Conservation (phyloP, 164 flowering plant genomes). For the Chimonanthus praecox region DNA sequence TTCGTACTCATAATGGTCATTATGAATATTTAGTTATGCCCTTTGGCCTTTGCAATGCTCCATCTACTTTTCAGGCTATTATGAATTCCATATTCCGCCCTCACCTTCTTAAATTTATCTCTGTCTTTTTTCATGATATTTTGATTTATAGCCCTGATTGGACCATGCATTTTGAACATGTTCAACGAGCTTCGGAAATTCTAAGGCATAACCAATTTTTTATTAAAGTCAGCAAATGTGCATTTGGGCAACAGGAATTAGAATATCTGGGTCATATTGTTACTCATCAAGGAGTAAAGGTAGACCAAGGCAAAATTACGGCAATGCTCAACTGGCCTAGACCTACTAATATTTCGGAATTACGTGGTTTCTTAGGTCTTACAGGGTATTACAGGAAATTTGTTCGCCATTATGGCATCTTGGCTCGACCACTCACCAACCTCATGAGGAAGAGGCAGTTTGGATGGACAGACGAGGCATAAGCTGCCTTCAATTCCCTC, state of each 20-base stretch:
- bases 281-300: neutral
- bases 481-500: neutral
- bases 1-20: slow-evolving; percentile 5
- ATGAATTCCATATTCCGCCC: slow-evolving; percentile 2
- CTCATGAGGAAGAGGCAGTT: neutral
- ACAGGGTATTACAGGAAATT: slow-evolving; percentile 10
- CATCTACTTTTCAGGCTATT: neutral
- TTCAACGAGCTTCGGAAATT: neutral
- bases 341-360: neutral
- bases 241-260: neutral
- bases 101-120: neutral
- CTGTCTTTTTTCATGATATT: neutral
- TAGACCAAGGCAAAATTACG: neutral
- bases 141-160: neutral
- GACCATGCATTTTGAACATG: slow-evolving; percentile 3
- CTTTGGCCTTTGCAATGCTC: neutral
- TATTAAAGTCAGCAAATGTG: neutral
- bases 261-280: neutral
- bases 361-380: neutral
- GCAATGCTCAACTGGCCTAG: neutral
- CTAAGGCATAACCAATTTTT: neutral
- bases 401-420: neutral
- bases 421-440: slow-evolving; percentile 1
- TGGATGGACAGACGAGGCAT: neutral
- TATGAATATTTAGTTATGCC: slow-evolving; percentile 10